These are phyloP conservation scores for Apiospora saccharicola DNA, from an alignment of 2,329 filamentous ascomycete genomes.

Conservation along the genomic window DNA sequence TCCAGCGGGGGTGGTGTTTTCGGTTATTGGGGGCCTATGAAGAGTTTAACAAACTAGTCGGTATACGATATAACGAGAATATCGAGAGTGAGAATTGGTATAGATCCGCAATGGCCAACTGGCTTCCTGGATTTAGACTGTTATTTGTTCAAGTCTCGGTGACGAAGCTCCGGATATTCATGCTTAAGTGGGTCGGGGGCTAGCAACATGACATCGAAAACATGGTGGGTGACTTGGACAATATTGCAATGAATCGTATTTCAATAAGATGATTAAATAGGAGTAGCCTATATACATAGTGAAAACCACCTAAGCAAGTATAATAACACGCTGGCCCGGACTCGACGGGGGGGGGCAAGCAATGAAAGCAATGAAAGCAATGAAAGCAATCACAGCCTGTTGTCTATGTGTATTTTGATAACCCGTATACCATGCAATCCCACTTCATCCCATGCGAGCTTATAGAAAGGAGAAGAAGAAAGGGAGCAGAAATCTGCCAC, in stretches of 20 bases:
- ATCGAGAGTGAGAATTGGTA: neutral
- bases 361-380: neutral
- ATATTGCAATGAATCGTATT: neutral
- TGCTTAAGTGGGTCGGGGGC: too few relatives aligned
- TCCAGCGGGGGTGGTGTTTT: neutral
- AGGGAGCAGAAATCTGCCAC: neutral
- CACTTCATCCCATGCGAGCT: neutral
- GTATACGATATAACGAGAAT: neutral
- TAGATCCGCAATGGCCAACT: neutral
- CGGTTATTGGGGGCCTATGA: neutral
- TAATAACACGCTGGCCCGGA: neutral
- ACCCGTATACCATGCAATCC: neutral
- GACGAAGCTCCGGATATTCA: neutral
- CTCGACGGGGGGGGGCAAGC: neutral
- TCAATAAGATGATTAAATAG: neutral
- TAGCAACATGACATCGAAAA: neutral
- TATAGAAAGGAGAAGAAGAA: neutral
- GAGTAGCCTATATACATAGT: neutral
- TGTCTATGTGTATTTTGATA: conserved; percentile 11
- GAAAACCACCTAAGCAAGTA: neutral
- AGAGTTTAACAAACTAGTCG: too few relatives aligned
- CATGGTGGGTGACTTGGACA: neutral
- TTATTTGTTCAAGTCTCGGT: neutral
- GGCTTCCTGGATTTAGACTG: neutral
- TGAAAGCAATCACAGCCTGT: neutral